Conservation (phyloP, 2,329 filamentous ascomycete genomes). For the Claviceps capensis region DNA sequence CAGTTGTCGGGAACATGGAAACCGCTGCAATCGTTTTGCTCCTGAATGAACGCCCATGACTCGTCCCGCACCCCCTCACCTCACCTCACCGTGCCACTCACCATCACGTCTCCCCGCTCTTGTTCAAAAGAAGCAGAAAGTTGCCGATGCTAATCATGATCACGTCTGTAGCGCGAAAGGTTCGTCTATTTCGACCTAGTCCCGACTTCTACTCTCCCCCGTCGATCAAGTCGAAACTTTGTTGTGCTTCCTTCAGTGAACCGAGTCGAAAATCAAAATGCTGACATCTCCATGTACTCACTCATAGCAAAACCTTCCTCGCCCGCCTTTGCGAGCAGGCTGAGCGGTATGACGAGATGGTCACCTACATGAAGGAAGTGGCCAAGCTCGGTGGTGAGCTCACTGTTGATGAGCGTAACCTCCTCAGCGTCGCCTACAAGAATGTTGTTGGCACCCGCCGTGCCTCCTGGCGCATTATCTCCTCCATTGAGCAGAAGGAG, state of each 20-base stretch:
- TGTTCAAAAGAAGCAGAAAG: not conserved
- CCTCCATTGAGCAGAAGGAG: constrained; percentile 99
- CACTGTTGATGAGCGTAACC: constrained; percentile 94
- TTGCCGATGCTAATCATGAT: constrained; percentile 21
- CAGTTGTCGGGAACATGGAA: not conserved
- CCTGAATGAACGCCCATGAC: not conserved
- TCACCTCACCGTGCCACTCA: constrained; percentile 5
- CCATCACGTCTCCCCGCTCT: not conserved
- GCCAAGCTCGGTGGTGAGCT: constrained; percentile 75
- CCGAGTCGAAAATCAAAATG: too few species aligned
- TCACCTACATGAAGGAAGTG: constrained; percentile 99
- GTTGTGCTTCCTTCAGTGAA: too few species aligned
- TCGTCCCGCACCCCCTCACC: constrained; percentile 1
- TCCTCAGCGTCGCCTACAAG: constrained; percentile 98
- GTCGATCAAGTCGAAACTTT: not conserved
- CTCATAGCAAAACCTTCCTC: constrained; percentile 91
- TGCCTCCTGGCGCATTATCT: constrained; percentile 98
- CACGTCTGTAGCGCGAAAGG: constrained; percentile 50
- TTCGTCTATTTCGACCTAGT: constrained; percentile 26
- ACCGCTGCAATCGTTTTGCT: not conserved
- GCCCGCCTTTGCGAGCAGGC: constrained; percentile 99
- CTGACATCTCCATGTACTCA: constrained; percentile 10
- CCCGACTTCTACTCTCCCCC: constrained; percentile 4
- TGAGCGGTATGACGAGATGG: constrained; percentile 99
- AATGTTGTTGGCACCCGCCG: constrained; percentile 97